These are phyloP conservation scores for Rugonectria rugulosa DNA, from an alignment of 2,329 filamentous ascomycete species.

Conservation along the genomic window DNA sequence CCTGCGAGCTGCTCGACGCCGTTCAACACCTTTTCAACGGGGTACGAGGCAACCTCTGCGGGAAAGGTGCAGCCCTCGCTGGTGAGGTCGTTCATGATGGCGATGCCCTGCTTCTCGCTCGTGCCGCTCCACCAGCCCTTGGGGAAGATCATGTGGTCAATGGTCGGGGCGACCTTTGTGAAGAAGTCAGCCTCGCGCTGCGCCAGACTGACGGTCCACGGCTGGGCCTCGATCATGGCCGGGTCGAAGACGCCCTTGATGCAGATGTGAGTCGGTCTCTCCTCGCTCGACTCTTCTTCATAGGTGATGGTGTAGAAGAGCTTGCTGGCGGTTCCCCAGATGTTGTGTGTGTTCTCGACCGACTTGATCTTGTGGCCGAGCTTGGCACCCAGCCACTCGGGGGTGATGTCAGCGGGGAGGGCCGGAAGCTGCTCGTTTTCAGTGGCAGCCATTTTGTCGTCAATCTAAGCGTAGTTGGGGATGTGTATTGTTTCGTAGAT, in stretches of 20 bases:
- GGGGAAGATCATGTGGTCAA: neutral
- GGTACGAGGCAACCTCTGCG: neutral
- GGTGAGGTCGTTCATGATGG: slow-evolving; percentile 20
- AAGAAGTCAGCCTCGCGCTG: slow-evolving; percentile 26
- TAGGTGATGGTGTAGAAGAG: slow-evolving; percentile 41
- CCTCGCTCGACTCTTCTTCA: slow-evolving; percentile 28
- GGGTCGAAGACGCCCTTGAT: slow-evolving; percentile 51
- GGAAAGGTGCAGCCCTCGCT: slow-evolving; percentile 11
- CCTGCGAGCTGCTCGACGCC: slow-evolving; percentile 18
- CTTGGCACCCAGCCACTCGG: slow-evolving; percentile 35
- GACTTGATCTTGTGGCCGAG: slow-evolving; percentile 31
- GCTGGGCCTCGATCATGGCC: slow-evolving; percentile 37
- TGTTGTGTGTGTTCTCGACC: slow-evolving; percentile 34
- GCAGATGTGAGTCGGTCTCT: slow-evolving; percentile 37
- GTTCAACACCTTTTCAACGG: slow-evolving; percentile 2
- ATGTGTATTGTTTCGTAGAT: too few species aligned
- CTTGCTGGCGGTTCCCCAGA: slow-evolving; percentile 41
- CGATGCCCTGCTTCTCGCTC: slow-evolving; percentile 17
- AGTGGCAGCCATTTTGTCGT: slow-evolving; percentile 15
- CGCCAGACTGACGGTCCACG: slow-evolving; percentile 36
- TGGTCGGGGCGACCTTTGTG: neutral
- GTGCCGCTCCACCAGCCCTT: slow-evolving; percentile 12
- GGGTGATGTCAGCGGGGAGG: slow-evolving; percentile 31
- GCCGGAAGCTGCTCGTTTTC: slow-evolving; percentile 26
- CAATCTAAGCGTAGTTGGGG: too few species aligned